A percentile compares a stretch with the other conserved stretches of the same genome.
These are phyloP conservation scores for Dendrocalamus sinicus DNA, from an alignment of 176 grass and related monocot species.

Conservation along the genomic window DNA sequence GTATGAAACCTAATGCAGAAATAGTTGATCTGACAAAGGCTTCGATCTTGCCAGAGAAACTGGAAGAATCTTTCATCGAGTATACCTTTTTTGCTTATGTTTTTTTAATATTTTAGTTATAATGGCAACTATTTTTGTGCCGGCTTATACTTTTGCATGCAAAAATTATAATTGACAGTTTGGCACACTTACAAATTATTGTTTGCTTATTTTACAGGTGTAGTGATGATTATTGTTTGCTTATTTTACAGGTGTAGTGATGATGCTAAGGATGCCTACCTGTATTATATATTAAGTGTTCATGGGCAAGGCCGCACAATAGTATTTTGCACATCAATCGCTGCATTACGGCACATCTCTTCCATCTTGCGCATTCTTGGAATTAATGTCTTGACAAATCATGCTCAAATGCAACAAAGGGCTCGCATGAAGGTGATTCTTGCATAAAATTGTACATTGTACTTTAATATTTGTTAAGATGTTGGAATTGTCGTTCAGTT, in stretches of 20 bases:
- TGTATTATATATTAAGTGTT: slow-evolving; percentile 94
- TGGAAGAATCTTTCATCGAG: slow-evolving; percentile 94
- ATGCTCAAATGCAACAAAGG: slow-evolving; percentile 99
- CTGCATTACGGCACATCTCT: slow-evolving; percentile 83
- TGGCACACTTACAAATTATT: slow-evolving; percentile 19
- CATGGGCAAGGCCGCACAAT: slow-evolving; percentile 91
- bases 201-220: too few species aligned
- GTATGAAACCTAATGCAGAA: slow-evolving; percentile 88
- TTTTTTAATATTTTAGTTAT: slow-evolving; percentile 20
- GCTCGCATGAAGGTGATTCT: slow-evolving; percentile 89
- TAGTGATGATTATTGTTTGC: neutral
- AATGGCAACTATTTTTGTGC: slow-evolving; percentile 8
- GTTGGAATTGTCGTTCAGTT: slow-evolving; percentile 6
- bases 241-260: slow-evolving; percentile 73
- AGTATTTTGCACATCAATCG: slow-evolving; percentile 93
- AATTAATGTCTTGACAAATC: slow-evolving; percentile 78
- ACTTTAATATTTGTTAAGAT: neutral
- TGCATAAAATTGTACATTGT: neutral
- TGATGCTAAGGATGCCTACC: slow-evolving; percentile 87
- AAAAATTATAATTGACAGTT: slow-evolving; percentile 10
- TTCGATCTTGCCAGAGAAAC: slow-evolving; percentile 81
- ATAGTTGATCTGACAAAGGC: slow-evolving; percentile 84
- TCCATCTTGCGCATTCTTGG: slow-evolving; percentile 69
- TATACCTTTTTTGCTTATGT: slow-evolving; percentile 45
- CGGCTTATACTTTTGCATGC: slow-evolving; percentile 24